Evolutionary conservation across 2,329 filamentous ascomycete species (phyloP).

Genomic region (Cladosporium velox): DNA sequence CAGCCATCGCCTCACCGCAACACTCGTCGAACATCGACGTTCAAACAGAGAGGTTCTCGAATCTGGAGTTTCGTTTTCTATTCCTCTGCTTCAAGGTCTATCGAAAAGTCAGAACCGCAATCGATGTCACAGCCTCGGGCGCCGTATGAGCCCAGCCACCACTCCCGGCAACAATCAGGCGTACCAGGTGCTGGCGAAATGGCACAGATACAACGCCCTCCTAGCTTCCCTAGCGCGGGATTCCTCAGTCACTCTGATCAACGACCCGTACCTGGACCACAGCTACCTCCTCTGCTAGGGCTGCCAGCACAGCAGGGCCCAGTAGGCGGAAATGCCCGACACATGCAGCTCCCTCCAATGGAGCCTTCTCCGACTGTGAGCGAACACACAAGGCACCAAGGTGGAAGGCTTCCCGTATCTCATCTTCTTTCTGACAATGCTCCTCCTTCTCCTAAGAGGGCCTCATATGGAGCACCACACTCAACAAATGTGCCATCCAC

Average conservation of each 20-base stretch:
- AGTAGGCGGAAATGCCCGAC: conserved; percentile 20
- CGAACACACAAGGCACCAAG: conserved; percentile 11
- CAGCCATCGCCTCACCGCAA: conserved; percentile 8
- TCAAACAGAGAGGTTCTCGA: conserved; percentile 1
- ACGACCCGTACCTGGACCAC: conserved; percentile 42
- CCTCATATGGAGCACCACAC: conserved; percentile 39
- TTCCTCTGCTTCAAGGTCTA: background rate
- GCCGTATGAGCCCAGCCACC: conserved; percentile 17
- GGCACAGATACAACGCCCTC: conserved; percentile 49
- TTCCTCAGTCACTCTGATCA: conserved; percentile 44
- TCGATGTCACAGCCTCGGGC: conserved; percentile 31
- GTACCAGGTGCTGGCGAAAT: conserved; percentile 38
- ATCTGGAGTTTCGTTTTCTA: background rate
- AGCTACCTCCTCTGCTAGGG: conserved; percentile 40
- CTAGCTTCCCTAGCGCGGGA: conserved; percentile 43
- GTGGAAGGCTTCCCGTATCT: conserved; percentile 26
- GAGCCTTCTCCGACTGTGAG: conserved; percentile 39
- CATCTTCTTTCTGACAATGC: conserved; percentile 31
- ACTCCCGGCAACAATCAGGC: conserved; percentile 16
- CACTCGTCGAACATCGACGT: background rate
- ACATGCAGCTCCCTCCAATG: conserved; percentile 40
- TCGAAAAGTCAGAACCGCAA: background rate
- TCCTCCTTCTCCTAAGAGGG: conserved; percentile 23
- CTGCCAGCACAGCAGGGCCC: conserved; percentile 19
- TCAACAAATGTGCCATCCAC: conserved; percentile 20